Conservation (phyloP, 176 grass and related monocot genomes). For the Dactylis glomerata region DNA sequence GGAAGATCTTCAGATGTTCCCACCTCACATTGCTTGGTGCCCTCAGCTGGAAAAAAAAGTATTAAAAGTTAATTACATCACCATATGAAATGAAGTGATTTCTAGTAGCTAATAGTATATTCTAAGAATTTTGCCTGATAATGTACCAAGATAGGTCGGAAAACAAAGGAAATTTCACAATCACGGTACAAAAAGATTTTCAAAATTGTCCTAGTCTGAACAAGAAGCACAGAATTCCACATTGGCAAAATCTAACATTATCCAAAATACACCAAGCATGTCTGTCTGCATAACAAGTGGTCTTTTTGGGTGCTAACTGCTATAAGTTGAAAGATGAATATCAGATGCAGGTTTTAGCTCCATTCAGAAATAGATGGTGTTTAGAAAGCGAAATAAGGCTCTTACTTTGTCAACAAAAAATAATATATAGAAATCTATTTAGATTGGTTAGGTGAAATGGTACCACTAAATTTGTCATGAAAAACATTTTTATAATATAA, state of each 20-base stretch:
- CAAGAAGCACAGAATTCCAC: background rate
- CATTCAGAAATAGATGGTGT: background rate
- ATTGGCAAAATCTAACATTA: background rate
- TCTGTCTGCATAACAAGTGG: background rate
- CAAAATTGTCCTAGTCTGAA: background rate
- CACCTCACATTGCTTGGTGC: background rate
- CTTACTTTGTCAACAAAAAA: background rate
- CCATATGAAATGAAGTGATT: background rate
- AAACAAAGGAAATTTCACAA: background rate
- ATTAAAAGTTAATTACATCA: background rate
- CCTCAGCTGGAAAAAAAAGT: conserved; percentile 20
- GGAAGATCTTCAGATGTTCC: conserved; percentile 13
- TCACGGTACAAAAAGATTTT: background rate
- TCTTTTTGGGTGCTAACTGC: background rate
- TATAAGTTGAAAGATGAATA: background rate
- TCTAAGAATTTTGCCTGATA: background rate
- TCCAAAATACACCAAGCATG: background rate
- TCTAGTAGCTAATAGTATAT: background rate
- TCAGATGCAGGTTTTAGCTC: background rate
- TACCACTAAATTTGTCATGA: background rate
- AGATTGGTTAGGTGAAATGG: background rate
- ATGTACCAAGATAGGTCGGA: background rate
- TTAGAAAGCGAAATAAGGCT: background rate
- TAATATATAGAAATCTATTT: background rate
- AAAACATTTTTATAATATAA: background rate